phyloP scores from a whole-genome alignment of 257 asterid genomes.

The Schizonepeta tenuifolia region DNA sequence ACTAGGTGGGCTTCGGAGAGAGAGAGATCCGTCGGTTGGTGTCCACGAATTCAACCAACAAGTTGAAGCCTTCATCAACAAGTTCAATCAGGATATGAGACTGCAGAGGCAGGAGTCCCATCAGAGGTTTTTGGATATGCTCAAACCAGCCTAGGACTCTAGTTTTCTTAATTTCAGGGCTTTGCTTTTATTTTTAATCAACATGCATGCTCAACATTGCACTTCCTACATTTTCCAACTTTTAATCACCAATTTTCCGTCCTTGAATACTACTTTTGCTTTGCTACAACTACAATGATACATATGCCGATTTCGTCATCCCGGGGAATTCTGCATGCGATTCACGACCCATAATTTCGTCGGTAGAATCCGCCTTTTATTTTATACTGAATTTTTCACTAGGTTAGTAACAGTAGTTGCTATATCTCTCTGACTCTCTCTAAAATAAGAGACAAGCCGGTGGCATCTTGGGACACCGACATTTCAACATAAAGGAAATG shows the following conservation, averaged over 20 bases:
- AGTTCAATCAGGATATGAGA: conserved; percentile 52
- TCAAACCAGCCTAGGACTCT: conserved; percentile 36
- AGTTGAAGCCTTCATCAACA: conserved; percentile 62
- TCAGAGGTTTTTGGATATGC: conserved; percentile 50
- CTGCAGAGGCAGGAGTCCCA: conserved; percentile 69
- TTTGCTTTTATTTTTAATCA: background rate
- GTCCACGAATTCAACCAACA: conserved; percentile 54
- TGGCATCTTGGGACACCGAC: background rate
- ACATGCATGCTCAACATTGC: too few relatives aligned
- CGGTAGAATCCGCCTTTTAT: too few relatives aligned
- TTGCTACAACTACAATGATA: too few relatives aligned
- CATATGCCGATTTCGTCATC: too few relatives aligned
- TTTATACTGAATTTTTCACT: background rate
- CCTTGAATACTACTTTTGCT: too few relatives aligned
- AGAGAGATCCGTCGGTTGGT: conserved; percentile 57
- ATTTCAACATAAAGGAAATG: background rate
- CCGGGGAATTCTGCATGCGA: too few relatives aligned
- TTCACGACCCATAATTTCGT: too few relatives aligned
- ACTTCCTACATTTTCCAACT: too few relatives aligned
- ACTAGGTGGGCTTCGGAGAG: conserved; percentile 59
- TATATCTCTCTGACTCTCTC: background rate
- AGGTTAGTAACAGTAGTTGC: background rate
- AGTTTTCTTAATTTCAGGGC: background rate
- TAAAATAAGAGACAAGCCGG: background rate
- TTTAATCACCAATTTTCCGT: too few relatives aligned